phyloP scores from a whole-genome alignment of 257 asterid species.

The Capsicum pubescens region DNA sequence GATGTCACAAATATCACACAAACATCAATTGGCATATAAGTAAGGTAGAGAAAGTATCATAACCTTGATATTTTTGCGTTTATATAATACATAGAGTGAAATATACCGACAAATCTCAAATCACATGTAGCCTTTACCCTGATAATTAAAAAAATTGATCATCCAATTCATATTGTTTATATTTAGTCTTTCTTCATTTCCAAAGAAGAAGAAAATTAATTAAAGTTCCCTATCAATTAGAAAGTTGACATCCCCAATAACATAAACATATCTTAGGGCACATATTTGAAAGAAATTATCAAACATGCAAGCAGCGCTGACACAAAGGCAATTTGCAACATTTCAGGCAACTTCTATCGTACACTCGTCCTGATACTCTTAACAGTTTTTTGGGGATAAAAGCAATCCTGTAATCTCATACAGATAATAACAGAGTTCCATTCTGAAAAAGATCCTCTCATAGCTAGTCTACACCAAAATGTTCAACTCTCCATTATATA shows the following conservation, averaged over 20 bases:
- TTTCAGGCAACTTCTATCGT: neutral
- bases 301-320: neutral
- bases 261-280: neutral
- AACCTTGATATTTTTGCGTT: neutral
- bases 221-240: neutral
- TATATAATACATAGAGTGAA: constrained; percentile 5
- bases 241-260: neutral
- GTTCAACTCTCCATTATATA: neutral
- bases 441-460: neutral
- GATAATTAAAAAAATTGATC: neutral
- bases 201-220: neutral
- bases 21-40: neutral
- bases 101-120: neutral
- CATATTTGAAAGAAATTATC: neutral
- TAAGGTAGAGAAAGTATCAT: constrained; percentile 1
- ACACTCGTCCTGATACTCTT: neutral
- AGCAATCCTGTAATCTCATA: neutral
- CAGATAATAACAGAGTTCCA: neutral
- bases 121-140: constrained; percentile 21
- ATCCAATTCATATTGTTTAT: neutral
- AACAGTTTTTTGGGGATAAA: neutral
- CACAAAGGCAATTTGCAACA: neutral
- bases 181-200: neutral
- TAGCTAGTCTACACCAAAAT: neutral
- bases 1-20: neutral